phyloP scores from a whole-genome alignment of 148 eudicot genomes.

The Rhododendron simsii region DNA sequence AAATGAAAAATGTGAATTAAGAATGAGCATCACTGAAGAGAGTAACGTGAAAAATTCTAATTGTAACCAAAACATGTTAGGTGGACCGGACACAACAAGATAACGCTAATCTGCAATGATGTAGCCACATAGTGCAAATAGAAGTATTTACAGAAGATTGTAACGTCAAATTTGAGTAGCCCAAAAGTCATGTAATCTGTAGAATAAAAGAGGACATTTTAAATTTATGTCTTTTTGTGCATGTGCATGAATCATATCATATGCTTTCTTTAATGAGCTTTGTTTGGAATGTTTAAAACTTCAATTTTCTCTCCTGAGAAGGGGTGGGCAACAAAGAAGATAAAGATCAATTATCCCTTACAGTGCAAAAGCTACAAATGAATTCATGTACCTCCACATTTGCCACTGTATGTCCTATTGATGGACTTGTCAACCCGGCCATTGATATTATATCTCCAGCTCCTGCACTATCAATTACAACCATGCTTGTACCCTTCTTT shows the following conservation, averaged over 20 bases:
- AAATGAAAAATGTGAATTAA: neutral
- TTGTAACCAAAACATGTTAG: neutral
- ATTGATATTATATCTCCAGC: slow-evolving; percentile 96
- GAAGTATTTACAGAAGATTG: neutral
- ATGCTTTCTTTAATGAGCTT: neutral
- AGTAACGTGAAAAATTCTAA: neutral
- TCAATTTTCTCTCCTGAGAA: neutral
- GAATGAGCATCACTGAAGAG: neutral
- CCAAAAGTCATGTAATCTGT: neutral
- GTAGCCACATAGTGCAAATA: neutral
- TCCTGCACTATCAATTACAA: slow-evolving; percentile 75
- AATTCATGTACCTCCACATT: slow-evolving; percentile 56
- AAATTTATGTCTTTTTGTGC: neutral
- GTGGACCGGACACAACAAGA: neutral
- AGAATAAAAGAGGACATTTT: neutral
- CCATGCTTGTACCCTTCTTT: slow-evolving; percentile 74
- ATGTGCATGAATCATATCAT: neutral
- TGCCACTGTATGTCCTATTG: slow-evolving; percentile 94
- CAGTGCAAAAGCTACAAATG: neutral
- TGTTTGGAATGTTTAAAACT: neutral
- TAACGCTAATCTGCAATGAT: neutral
- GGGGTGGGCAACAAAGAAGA: neutral
- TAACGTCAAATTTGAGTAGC: neutral
- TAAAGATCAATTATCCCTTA: neutral
- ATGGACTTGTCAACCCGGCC: slow-evolving; percentile 83